Conservation (phyloP, 2,329 filamentous ascomycete genomes). For the Talaromyces pinophilus region DNA sequence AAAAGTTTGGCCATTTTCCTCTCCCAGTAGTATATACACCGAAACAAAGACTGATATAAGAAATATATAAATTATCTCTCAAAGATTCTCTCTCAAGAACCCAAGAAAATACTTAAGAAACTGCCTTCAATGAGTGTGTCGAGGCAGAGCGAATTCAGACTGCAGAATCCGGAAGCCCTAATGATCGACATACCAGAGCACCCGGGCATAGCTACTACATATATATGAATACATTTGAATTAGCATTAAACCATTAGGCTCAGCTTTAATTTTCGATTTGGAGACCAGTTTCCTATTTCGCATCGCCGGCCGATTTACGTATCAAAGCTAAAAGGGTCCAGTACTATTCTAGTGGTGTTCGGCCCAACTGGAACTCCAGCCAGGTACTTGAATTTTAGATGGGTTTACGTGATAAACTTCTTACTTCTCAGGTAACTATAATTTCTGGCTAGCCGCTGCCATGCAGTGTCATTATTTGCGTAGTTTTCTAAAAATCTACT, state of each 20-base stretch:
- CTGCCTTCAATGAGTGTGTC: background rate
- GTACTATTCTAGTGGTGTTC: background rate
- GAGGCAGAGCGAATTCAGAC: constrained; percentile 7
- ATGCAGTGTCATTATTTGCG: background rate
- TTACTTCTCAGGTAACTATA: background rate
- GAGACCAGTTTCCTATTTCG: constrained; percentile 21
- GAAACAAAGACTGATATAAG: background rate
- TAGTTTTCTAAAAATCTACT: background rate
- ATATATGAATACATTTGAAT: constrained; percentile 7
- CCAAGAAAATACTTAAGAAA: background rate
- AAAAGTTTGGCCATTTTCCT: constrained; percentile 16
- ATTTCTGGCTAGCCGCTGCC: background rate
- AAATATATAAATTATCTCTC: background rate
- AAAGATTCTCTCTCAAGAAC: background rate
- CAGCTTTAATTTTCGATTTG: background rate
- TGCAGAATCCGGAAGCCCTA: constrained; percentile 17
- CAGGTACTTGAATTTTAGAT: background rate
- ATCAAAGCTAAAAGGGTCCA: background rate
- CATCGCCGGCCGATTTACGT: constrained; percentile 8
- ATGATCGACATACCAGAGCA: constrained; percentile 9
- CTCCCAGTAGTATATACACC: background rate
- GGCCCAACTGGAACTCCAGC: background rate
- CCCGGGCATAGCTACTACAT: constrained; percentile 5
- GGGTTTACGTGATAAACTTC: background rate
- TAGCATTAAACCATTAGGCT: background rate